Evolutionary conservation across 2,329 filamentous ascomycete species (phyloP), one percentile per base, ranked within the genome.

Genomic region (Exophiala xenobiotica): DNA sequence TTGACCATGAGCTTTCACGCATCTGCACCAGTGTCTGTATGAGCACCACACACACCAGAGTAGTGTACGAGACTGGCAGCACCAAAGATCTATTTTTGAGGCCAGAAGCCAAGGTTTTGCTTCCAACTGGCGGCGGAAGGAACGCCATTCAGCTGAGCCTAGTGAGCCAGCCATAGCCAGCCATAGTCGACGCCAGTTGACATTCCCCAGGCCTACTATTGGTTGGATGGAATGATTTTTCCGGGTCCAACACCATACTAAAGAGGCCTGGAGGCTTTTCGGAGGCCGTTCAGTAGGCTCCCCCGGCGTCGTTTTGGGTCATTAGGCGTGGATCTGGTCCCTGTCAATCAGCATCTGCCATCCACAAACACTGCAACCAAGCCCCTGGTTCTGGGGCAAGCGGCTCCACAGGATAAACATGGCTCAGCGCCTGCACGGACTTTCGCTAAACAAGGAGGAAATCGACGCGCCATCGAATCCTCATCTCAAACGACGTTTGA

Each of bases 281-380:
- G 51, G 51, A 45, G 45, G 38, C 51, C 51, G 51, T 49, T 42
- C 11, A 42, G 39, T 24, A 20, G 38, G 38, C 11, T 12, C n/a
- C n/a, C 38, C 9, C n/a, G 2, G 20, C 20, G n/a, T 23, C 18
- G 22, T 20, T 22, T 40, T 40, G 38, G 38, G 19, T 40, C 20
- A n/a, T n/a, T 40, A 12, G 38, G 38, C 38, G 20, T 40, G 38
- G 20, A 40, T 40, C 38, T 40, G 38, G 20, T 40, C 8, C 38
- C 38, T 24, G 38, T 40, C 38, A 40, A 40, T 39, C 19, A 19
- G 38, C 38, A 40, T 20, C 38, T 20, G 23, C 38, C 38, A 40
- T n/a, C 37, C 19, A 24, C 20, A 22, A 18, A 40, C 19, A 7
- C 3, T 22, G 20, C 38, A 20, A 20, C 19, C 14, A n/a, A 14